A percentile compares a stretch with the other conserved stretches of the same genome.
phyloP scores from a whole-genome alignment of 208 protist genomes.

The Crithidia mellificae region DNA sequence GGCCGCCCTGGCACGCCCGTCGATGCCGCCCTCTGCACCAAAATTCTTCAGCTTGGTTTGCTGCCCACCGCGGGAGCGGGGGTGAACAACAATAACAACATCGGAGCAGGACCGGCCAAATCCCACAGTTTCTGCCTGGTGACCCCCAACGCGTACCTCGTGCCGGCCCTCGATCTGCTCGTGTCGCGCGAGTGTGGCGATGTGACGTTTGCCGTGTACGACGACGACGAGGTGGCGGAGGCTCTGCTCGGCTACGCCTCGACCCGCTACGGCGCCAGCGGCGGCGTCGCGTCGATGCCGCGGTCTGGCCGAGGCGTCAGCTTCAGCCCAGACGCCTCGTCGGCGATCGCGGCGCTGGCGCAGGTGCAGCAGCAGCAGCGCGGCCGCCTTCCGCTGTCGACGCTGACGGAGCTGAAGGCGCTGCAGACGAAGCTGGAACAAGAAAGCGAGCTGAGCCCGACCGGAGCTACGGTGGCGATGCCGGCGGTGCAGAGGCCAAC shows the following conservation, averaged over 20 bases:
- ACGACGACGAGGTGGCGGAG: conserved; percentile 67
- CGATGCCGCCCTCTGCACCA: conserved; percentile 76
- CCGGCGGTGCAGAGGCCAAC: not conserved
- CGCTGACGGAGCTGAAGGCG: conserved; percentile 53
- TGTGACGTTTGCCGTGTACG: conserved; percentile 60
- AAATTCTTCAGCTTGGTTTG: conserved; percentile 45
- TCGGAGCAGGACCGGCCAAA: too few relatives aligned
- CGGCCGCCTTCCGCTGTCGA: conserved; percentile 51
- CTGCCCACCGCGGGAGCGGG: conserved; percentile 26
- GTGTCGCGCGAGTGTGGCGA: conserved; percentile 43
- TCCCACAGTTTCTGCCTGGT: conserved; percentile 43
- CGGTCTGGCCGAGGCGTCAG: conserved; percentile 42
- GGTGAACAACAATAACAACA: too few relatives aligned
- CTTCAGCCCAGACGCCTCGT: conserved; percentile 50
- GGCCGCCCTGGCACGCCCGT: conserved; percentile 64
- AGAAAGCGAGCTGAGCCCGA: conserved; percentile 2
- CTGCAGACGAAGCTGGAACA: conserved; percentile 46
- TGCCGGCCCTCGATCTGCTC: conserved; percentile 57
- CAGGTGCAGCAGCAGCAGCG: conserved; percentile 53
- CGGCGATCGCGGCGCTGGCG: conserved; percentile 47
- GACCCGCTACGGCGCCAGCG: conserved; percentile 30
- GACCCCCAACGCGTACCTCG: conserved; percentile 63
- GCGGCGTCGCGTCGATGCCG: conserved; percentile 47
- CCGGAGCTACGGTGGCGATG: conserved; percentile 18
- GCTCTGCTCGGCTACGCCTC: conserved; percentile 50